Conservation (phyloP, 2,329 filamentous ascomycete genomes). For the Fusarium mundagurra region DNA sequence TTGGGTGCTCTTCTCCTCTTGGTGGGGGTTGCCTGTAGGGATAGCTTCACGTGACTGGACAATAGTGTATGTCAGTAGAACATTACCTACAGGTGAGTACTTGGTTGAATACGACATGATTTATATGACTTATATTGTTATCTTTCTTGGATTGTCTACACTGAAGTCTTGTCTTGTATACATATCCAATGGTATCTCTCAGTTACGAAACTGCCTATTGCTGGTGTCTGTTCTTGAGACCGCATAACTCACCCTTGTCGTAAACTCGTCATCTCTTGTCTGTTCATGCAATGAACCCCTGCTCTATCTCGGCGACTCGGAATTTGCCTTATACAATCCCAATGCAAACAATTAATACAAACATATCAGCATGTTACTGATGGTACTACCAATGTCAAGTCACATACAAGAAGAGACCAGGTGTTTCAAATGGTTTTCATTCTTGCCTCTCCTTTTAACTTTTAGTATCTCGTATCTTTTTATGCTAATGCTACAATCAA, state of each 20-base stretch:
- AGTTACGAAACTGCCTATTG: no score
- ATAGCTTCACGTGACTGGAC: constrained; percentile 46
- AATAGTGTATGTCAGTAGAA: constrained; percentile 32
- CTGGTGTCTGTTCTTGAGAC: neutral
- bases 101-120: neutral
- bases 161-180: neutral
- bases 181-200: neutral
- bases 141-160: neutral
- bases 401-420: neutral
- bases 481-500: constrained; percentile 45
- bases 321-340: constrained; percentile 2
- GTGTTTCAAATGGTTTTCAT: constrained; percentile 16
- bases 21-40: constrained; percentile 47
- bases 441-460: constrained; percentile 25
- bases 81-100: neutral
- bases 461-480: constrained; percentile 35
- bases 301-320: constrained; percentile 1
- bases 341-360: neutral
- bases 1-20: constrained; percentile 24
- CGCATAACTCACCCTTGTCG: neutral
- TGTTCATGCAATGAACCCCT: constrained; percentile 23
- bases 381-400: neutral
- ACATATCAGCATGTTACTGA: neutral
- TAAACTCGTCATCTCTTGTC: constrained; percentile 13
- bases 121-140: no score